Evolutionary conservation across 805 yeast species (phyloP), one percentile per base, ranked within the genome.

Genomic region (Wickerhamiella azymoides): DNA sequence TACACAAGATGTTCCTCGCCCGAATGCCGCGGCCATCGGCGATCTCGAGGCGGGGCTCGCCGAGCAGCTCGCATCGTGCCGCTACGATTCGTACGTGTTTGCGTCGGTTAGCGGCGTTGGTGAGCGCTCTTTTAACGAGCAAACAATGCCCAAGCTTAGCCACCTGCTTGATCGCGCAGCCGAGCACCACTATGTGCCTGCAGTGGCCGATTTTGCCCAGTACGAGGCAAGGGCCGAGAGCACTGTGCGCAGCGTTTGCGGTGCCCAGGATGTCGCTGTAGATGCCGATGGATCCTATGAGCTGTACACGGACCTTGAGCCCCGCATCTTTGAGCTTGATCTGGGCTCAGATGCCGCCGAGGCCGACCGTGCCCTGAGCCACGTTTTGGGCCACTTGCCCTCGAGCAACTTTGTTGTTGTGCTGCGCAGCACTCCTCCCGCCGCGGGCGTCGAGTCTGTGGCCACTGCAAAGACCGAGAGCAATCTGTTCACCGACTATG

Each of bases 271-370:
- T 1, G 55, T 74, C 38, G 54, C 54, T 24, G 64, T 72, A 10
- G 63, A 64, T 5, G 65, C 69, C 19, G 62, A 65, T 37, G 76
- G 70, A 6, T 65, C 68, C 10, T 53, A 60, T 47, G 68, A 73
- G 19, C 72, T 74, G 2, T 83, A 81, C 59, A 68, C 74, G 33
- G 94, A 84, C 56, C 63, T 76, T 1, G 62, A 72, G 21, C 76
- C 74, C 18, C 68, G 93, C 50, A 70, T 84, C 10, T 72, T 89
- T 25, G 63, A 69, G 14, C 62, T 86, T 9, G 69, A 77, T 33
- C 68, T 80, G 48, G 48, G 36, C 16, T 25, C 43, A n/a, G 47
- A 43, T 26, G 36, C 39, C 26, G 28, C 42, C 27, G 45, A 45
- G 24, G 42, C 37, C 32, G 58, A 57, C 40, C 60, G 60, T 40